A percentile compares a stretch with the other conserved stretches of the same genome.
phyloP scores from a whole-genome alignment of 2,329 filamentous ascomycete species.

The Periconia sp. region DNA sequence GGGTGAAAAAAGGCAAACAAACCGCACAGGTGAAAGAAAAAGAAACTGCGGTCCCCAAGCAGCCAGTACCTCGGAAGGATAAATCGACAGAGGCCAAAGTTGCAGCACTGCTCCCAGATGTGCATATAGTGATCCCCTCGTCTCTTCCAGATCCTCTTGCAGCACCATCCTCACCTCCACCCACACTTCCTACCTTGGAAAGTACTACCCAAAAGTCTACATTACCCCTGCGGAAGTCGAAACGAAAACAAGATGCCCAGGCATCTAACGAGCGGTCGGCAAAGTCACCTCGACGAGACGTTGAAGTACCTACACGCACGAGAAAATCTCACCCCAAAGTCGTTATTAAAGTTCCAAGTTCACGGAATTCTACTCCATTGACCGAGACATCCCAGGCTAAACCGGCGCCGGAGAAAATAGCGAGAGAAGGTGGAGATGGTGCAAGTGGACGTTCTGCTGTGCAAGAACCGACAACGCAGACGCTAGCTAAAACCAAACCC shows the following conservation, averaged over 20 bases:
- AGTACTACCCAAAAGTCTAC: not conserved
- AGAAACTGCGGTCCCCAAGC: not conserved
- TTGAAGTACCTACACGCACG: not conserved
- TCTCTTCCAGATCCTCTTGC: not conserved
- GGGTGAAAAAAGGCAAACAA: slow-evolving; percentile 2
- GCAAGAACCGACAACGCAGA: not conserved
- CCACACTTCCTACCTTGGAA: slow-evolving; percentile 4
- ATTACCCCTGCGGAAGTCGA: not conserved
- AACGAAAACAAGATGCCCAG: slow-evolving; percentile 4
- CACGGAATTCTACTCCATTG: not conserved
- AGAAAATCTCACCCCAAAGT: not conserved
- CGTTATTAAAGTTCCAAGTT: not conserved
- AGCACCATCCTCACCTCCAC: slow-evolving; percentile 1
- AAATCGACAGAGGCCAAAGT: not conserved
- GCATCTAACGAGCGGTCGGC: not conserved
- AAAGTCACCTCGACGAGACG: slow-evolving; percentile 7
- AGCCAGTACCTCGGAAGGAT: not conserved
- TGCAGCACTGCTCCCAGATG: not conserved
- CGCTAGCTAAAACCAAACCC: not conserved
- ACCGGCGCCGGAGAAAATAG: not conserved
- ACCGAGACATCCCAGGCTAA: not conserved
- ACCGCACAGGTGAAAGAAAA: not conserved
- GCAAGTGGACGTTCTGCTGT: no score
- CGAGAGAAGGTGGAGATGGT: no score
- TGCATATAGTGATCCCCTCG: not conserved